phyloP scores from a whole-genome alignment of 768 basidiomycete species.

The Boletus huronensis region DNA sequence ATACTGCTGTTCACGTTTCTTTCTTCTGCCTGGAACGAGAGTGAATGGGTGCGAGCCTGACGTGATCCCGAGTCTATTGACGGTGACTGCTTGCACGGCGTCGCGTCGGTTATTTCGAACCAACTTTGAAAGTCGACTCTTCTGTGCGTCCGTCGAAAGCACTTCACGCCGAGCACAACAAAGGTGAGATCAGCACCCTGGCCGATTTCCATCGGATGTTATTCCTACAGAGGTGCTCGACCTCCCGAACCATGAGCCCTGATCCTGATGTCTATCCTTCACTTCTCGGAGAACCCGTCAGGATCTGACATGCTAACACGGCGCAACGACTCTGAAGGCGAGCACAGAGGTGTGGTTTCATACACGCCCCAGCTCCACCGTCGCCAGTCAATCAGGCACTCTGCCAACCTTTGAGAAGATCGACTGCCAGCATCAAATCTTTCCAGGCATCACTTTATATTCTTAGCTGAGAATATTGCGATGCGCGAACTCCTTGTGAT shows the following conservation, averaged over 20 bases:
- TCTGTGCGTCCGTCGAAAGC: not conserved
- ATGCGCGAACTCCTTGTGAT: not conserved
- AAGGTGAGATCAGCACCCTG: not conserved
- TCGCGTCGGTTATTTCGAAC: not conserved
- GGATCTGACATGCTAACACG: not conserved
- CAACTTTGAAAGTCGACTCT: not conserved
- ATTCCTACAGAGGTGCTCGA: not conserved
- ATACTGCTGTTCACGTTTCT: not conserved
- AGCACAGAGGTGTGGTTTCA: not conserved
- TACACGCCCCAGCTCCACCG: not conserved
- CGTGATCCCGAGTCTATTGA: not conserved
- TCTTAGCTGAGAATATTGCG: not conserved
- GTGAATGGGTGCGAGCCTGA: not conserved
- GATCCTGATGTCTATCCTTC: too few species aligned
- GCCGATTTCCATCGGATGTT: not conserved
- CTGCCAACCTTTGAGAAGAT: not conserved
- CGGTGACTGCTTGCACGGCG: not conserved
- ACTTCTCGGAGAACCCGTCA: not conserved
- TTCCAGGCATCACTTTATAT: not conserved
- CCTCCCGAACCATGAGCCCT: too few species aligned
- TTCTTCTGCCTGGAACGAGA: not conserved
- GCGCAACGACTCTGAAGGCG: not conserved
- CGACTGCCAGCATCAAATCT: not conserved
- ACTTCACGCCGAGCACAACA: not conserved
- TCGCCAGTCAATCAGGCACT: not conserved